phyloP scores from a whole-genome alignment of 345 rosid species.

The Euclidium syriacum region DNA sequence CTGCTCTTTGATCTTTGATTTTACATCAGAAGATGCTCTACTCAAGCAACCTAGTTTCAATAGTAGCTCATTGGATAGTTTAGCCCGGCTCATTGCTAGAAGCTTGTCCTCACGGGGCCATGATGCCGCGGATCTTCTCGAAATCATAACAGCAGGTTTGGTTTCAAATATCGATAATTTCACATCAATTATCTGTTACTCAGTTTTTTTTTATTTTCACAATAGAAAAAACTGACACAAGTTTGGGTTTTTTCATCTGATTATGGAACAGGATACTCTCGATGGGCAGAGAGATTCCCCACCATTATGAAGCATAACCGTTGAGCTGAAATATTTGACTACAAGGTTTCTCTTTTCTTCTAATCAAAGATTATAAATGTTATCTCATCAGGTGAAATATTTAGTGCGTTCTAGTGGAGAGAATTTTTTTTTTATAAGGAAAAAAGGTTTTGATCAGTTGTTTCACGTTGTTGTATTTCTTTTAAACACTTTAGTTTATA shows the following conservation, averaged over 20 bases:
- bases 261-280: conserved; percentile 45
- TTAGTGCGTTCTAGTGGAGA: too few relatives aligned
- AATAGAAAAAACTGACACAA: not conserved
- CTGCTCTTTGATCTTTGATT: conserved; percentile 59
- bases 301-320: conserved; percentile 2
- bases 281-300: conserved; percentile 65
- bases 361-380: too few relatives aligned
- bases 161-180: not conserved
- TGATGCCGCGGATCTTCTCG: conserved; percentile 56
- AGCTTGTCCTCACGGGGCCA: conserved; percentile 47
- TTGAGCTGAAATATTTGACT: not conserved
- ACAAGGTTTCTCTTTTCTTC: not conserved
- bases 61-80: conserved; percentile 30
- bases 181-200: not conserved
- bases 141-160: conserved; percentile 58
- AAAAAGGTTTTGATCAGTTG: not conserved
- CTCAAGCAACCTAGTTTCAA: conserved; percentile 43
- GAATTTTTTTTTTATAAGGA: too few relatives aligned
- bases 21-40: conserved; percentile 69
- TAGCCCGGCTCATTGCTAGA: conserved; percentile 48
- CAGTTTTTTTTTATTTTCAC: not conserved
- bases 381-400: too few relatives aligned
- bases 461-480: conserved; percentile 3
- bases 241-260: not conserved
- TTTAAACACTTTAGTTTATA: not conserved